A percentile compares a stretch with the other conserved stretches of the same genome.
phyloP scores from a whole-genome alignment of 495 filamentous ascomycete species.

The Lichenothelia convexa region DNA sequence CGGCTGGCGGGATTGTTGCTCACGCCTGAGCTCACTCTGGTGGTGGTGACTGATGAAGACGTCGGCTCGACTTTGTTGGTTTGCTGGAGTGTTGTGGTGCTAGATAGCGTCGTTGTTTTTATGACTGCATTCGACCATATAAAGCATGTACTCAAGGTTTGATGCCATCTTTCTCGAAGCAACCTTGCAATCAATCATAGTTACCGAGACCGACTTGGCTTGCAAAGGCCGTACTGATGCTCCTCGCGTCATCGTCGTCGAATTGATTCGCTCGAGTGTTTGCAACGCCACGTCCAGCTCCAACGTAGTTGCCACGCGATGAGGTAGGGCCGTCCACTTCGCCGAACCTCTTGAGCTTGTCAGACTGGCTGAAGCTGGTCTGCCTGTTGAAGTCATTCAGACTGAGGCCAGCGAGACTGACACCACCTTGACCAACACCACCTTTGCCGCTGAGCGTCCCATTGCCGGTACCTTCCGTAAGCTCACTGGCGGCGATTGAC shows the following conservation, averaged over 20 bases:
- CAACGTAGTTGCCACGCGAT: too few species aligned
- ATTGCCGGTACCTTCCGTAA: conserved; percentile 58
- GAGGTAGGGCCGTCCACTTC: conserved; percentile 61
- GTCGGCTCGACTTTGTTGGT: too few species aligned
- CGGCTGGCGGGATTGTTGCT: too few species aligned
- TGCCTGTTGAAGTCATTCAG: conserved; percentile 61
- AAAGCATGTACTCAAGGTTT: too few species aligned
- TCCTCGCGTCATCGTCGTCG: conserved; percentile 79
- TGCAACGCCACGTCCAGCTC: conserved; percentile 23
- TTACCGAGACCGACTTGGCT: conserved; percentile 71
- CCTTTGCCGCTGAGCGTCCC: conserved; percentile 52
- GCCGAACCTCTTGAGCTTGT: conserved; percentile 73
- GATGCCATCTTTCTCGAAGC: too few species aligned
- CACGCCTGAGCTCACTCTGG: too few species aligned
- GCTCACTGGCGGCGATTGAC: conserved; percentile 74
- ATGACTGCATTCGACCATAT: too few species aligned
- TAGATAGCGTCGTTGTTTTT: too few species aligned
- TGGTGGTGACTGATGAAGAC: too few species aligned
- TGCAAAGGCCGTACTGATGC: conserved; percentile 86
- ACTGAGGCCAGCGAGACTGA: conserved; percentile 64
- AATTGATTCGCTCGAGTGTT: conserved; percentile 1
- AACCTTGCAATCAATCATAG: conserved; percentile 83
- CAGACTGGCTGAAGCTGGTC: conserved; percentile 66
- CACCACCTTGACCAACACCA: conserved; percentile 56
- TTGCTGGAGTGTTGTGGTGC: too few species aligned